phyloP scores from a whole-genome alignment of 2,329 filamentous ascomycete species.

The Fusarium napiforme region DNA sequence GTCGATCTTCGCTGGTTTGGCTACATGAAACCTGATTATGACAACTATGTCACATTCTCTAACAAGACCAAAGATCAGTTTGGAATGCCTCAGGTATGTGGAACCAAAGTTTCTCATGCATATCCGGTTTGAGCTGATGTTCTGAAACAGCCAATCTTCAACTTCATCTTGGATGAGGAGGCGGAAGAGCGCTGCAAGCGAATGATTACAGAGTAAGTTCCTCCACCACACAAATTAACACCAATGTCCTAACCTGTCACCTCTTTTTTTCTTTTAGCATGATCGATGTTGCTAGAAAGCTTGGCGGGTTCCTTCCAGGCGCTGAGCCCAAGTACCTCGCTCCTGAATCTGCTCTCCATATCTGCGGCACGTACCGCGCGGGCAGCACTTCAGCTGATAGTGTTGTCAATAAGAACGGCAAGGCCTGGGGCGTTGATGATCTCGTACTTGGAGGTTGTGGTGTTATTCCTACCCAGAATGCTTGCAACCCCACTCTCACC shows the following conservation, averaged over 20 bases:
- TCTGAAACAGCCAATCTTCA: slow-evolving; percentile 2
- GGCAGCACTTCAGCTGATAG: neutral
- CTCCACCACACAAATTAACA: neutral
- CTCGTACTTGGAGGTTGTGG: slow-evolving; percentile 5
- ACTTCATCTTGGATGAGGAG: neutral
- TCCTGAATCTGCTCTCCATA: neutral
- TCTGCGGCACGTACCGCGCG: slow-evolving; percentile 5
- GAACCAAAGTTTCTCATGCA: rapidly evolving
- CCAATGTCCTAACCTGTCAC: neutral
- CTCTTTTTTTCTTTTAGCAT: neutral
- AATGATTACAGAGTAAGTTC: neutral
- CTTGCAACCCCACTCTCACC: slow-evolving; percentile 2
- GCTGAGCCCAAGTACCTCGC: slow-evolving; percentile 5
- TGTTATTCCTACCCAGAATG: slow-evolving; percentile 5
- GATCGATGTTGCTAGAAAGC: neutral
- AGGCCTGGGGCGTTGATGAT: neutral
- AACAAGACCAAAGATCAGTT: neutral
- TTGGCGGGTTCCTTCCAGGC: neutral
- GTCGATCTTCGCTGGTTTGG: slow-evolving; percentile 14
- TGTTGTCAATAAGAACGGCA: neutral
- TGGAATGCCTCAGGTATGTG: neutral
- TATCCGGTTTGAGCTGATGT: neutral
- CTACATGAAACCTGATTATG: neutral
- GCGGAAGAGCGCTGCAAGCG: neutral
- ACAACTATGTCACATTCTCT: neutral